Evolutionary conservation across 1,284 basidiomycete genomes (phyloP), one percentile per base, ranked within the genome.

Genomic region (Ganoderma boninense): DNA sequence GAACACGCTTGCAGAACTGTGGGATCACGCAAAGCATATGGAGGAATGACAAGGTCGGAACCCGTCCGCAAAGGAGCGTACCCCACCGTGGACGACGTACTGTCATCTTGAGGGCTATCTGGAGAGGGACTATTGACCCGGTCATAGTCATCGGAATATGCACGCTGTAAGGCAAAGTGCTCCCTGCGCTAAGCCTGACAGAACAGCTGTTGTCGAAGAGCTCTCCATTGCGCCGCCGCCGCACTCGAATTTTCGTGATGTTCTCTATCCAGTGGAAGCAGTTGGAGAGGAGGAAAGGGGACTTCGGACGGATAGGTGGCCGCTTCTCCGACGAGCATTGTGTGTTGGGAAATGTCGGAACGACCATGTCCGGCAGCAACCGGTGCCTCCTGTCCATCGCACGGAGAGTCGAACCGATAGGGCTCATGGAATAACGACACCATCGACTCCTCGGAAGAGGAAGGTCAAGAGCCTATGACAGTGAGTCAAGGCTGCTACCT

Each of bases 221-320:
- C 52, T 54, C 52, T 16, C 44, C 60, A 4, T 43, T 40, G 8
- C 29, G 29, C 23, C 29, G 44, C 5, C 18, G 18, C 1, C 29
- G 56, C 7, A 70, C 23, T 5, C 65, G 56, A 11, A 70, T 43
- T 2, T 20, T 44, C 10, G 35, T 54, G 18, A 38, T 42, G 32
- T 40, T 40, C 8, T 57, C 29, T 23, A 68, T 46, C 69, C 62
- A 70, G 62, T 70, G 65, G 44, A 46, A 70, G 46, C 69, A 64
- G 49, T 70, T 56, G 14, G 54, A 38, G 18, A 64, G 65, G 18
- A 2, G 65, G 62, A 40, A 70, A 70, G 14, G 43, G 1, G 42
- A 42, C 2, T 23, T 38, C 0, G 67, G 54, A 23, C 11, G 42
- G 11, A 64, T 10, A 2, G 62, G 67, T 1, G 8, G 11, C 18